Base-by-base conservation (phyloP, 2,329 filamentous ascomycete genomes). In the Eutypella sp. region DNA sequence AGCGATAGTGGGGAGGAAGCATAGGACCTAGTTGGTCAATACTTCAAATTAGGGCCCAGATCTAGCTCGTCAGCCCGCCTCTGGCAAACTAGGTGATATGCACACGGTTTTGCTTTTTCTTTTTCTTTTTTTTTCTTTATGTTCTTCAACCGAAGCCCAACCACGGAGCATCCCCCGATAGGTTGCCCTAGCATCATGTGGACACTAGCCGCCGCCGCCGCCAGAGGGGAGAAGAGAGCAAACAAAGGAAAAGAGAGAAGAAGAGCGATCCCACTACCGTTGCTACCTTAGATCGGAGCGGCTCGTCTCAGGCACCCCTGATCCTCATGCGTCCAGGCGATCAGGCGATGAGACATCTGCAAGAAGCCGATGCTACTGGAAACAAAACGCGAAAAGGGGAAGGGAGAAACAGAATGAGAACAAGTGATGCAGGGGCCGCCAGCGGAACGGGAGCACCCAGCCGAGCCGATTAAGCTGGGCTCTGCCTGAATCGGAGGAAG, bases 161-260 rank as follows among this genome's bases (percentile, higher is more conserved):
- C 29, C 18, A 20, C 36, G 36, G 36, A 24, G 36, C 36, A 39
- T 39, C 36, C 36, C n/a, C 36, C 36, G 36, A 39, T 39, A 39
- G 20, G 36, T 20, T 16, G 36, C 20, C 36, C n/a, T 19, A 24
- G 29, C 11, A 11, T 33, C 16, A n/a, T n/a, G n/a, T n/a, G 29
- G 29, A 11, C 29, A 33, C 29, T 33, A 33, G 16, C 29, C 29
- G 29, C 13, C 15, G 36, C 11, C 8, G 23, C 15, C 15, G 4
- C 8, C 5, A 7, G 18, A n/a, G 18, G 22, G 20, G 15, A 13
- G 18, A 13, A 22, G 36, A 22, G 36, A 23, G 29, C 16, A n/a
- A 39, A 15, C 11, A 20, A 13, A n/a, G n/a, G n/a, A n/a, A n/a
- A n/a, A n/a, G n/a, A n/a, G n/a, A n/a, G n/a, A n/a, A n/a, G n/a